A percentile compares a stretch with the other conserved stretches of the same genome.
Evolutionary conservation across 106 monocot species (phyloP).

Genomic region (Dactylorhiza incarnata): DNA sequence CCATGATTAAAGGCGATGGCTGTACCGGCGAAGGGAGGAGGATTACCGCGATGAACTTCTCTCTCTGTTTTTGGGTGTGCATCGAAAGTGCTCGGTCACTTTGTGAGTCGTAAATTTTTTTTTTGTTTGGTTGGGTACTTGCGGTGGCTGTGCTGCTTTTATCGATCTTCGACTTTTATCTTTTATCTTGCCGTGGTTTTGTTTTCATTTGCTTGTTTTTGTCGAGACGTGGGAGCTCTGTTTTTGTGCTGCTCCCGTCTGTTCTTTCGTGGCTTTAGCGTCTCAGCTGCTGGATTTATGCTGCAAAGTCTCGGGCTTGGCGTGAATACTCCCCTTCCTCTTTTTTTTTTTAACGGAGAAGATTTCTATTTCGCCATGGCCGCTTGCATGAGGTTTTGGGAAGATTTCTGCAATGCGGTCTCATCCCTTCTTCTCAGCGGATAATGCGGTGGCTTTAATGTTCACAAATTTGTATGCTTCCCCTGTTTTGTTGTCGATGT

Average conservation of each 20-base stretch:
- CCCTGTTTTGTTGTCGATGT: neutral
- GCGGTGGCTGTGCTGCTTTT: neutral
- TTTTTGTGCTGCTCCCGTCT: slow-evolving; percentile 7
- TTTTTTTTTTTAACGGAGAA: neutral
- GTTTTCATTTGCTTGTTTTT: slow-evolving; percentile 15
- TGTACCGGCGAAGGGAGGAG: neutral
- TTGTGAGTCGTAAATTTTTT: neutral
- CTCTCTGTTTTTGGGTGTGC: slow-evolving; percentile 3
- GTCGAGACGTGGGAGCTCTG: slow-evolving; percentile 6
- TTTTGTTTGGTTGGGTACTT: slow-evolving; percentile 13
- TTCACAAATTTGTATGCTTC: neutral
- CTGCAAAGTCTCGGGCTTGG: slow-evolving; percentile 11
- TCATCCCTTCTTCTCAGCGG: no score
- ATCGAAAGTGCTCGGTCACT: neutral
- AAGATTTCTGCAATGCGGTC: neutral
- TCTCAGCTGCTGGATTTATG: slow-evolving; percentile 5
- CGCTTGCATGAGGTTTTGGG: slow-evolving; percentile 3
- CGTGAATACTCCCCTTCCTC: neutral
- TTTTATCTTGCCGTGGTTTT: slow-evolving; percentile 9
- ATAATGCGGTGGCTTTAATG: neutral
- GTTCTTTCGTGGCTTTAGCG: slow-evolving; percentile 11
- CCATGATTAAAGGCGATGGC: slow-evolving; percentile 1
- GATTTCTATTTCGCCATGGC: neutral
- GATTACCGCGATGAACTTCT: neutral
- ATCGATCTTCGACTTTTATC: neutral